These are phyloP conservation scores for Lentithecium fluviatile DNA, from an alignment of 495 filamentous ascomycete genomes.

Conservation along the genomic window DNA sequence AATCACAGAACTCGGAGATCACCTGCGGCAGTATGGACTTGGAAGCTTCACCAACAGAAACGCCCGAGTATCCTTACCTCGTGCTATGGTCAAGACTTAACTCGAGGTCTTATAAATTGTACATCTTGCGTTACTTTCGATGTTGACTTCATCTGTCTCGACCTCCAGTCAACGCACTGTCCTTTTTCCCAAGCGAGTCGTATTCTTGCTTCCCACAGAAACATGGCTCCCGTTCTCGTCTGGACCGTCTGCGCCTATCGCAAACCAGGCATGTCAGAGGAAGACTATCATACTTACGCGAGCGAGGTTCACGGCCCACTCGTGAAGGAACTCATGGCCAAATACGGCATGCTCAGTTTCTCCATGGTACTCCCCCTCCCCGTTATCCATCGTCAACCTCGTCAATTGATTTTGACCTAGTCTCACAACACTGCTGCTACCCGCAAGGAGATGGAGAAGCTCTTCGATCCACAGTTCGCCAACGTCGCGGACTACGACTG, in stretches of 20 bases:
- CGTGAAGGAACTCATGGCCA: conserved; percentile 35
- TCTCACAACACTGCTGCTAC: conserved; percentile 34
- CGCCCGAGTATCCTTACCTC: no score
- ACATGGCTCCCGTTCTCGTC: conserved; percentile 18
- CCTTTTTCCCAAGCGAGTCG: no score
- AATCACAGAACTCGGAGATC: no score
- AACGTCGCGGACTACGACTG: conserved; percentile 35
- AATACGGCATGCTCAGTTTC: conserved; percentile 33
- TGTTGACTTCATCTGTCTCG: no score
- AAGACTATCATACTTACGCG: conserved; percentile 25
- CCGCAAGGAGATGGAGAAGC: conserved; percentile 24
- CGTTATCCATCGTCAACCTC: not conserved
- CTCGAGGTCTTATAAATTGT: no score
- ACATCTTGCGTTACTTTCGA: no score
- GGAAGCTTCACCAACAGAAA: no score
- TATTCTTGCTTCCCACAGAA: not conserved
- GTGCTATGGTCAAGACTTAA: no score
- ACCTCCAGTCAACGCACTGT: no score
- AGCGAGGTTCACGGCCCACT: conserved; percentile 23
- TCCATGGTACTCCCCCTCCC: conserved; percentile 24
- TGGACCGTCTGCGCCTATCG: conserved; percentile 47
- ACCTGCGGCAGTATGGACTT: no score
- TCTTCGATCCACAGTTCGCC: conserved; percentile 33
- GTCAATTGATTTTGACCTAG: conserved; percentile 8
- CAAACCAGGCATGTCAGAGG: conserved; percentile 34